Evolutionary conservation across 805 yeast species (phyloP).

Genomic region (Schizosaccharomyces cryophilus): DNA sequence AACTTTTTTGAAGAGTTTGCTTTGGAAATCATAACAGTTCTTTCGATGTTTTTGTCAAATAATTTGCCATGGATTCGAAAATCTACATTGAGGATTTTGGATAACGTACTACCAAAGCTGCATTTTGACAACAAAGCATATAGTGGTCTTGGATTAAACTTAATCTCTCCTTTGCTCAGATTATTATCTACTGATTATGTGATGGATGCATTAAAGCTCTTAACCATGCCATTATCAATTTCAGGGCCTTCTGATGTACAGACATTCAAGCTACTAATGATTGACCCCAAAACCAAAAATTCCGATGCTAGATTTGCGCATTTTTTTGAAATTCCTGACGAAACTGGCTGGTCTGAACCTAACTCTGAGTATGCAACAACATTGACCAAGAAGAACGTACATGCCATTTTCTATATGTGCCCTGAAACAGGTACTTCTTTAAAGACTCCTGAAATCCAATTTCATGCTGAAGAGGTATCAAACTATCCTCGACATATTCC

Average conservation of each 20-base stretch:
- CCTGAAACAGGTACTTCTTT: constrained; percentile 12
- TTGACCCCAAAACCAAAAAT: not conserved
- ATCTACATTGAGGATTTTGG: constrained; percentile 56
- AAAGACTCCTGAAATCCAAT: constrained; percentile 11
- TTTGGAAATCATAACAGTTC: constrained; percentile 47
- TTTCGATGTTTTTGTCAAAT: constrained; percentile 61
- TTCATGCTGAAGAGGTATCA: constrained; percentile 16
- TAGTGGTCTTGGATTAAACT: constrained; percentile 78
- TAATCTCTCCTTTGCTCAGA: constrained; percentile 71
- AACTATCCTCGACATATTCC: constrained; percentile 27
- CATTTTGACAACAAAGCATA: constrained; percentile 59
- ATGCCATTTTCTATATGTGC: constrained; percentile 82
- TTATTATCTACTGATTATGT: constrained; percentile 64
- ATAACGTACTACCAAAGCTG: constrained; percentile 48
- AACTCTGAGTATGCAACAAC: constrained; percentile 84
- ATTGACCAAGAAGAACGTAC: constrained; percentile 73
- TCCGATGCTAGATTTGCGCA: constrained; percentile 55
- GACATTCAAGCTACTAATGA: constrained; percentile 2
- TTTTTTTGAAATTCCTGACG: constrained; percentile 81
- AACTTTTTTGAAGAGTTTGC: constrained; percentile 51
- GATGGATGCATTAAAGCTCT: constrained; percentile 65
- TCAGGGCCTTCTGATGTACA: constrained; percentile 82
- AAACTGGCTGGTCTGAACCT: constrained; percentile 91
- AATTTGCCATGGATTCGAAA: constrained; percentile 51
- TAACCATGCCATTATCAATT: constrained; percentile 64